Evolutionary conservation across 352 stramenopile genomes (phyloP), one percentile per base, ranked within the genome.

Genomic region (Globisporangium spinosum): DNA sequence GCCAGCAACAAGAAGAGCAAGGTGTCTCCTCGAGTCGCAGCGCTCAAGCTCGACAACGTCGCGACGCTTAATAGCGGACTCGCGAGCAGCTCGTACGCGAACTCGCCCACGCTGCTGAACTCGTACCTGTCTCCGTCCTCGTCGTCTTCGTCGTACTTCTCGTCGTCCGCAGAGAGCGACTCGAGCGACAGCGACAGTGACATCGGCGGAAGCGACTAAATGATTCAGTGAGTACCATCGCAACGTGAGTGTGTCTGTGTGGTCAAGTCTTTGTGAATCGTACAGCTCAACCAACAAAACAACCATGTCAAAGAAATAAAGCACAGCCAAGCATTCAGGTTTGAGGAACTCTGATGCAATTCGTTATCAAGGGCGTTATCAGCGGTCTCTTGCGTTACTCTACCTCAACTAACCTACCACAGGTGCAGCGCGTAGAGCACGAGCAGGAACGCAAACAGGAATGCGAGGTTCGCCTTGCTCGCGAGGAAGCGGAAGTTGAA

Each of bases 401-500:
- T 15, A n/a, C 34, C 23, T 3, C 2, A 57, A 43, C n/a, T 47
- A 17, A 56, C 47, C 25, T 79, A 94, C 81, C 76, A 92, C 40
- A 91, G 71, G 69, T 89, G 82, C 20, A 94, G 65, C 66, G 83
- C 68, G 65, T 94, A 94, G 10, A 93, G 54, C 47, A 93, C 58
- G 25, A 88, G 63, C 20, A 93, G 34, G 12, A 93, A 80, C 23
- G 65, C 72, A 6, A 68, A 60, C 15, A 96, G 75, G 51, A 85
- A 91, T 49, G 73, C 76, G 45, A 96, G 79, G 75, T 96, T 96
- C n/a, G 86, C 73, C 66, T 91, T 94, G 77, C 82, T 93, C 34
- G 88, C 88, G 49, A 96, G 77, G 70, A 94, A 96, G 69, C 88
- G 88, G 58, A 96, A 79, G 74, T 96, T 93, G 74, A 94, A 91